Base-by-base conservation (phyloP, 306 rosid genomes). In the Abrus pulchellus region DNA sequence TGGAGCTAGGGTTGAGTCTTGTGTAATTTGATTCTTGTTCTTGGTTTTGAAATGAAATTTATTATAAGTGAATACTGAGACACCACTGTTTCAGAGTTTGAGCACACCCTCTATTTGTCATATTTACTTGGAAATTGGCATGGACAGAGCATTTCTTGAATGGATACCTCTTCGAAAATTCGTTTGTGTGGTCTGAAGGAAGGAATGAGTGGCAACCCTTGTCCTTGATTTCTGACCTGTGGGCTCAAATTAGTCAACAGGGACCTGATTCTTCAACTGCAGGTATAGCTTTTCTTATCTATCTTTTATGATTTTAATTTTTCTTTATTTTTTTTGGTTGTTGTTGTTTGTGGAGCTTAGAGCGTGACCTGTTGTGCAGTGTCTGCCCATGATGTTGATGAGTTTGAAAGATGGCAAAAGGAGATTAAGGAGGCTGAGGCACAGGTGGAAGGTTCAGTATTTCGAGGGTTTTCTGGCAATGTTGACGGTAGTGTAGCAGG, bases 111-210 rank as follows among this genome's bases (percentile, higher is more conserved):
- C 77, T 64, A 44, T 65, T 87, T 89, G 83, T 86, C 76, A 79
- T 82, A 40, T 83, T 88, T 83, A 70, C 82, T 82, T 88, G 68
- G 77, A 74, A 64, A 86, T 86, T 88, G 81, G 68, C 78, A 56
- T 89, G 90, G 86, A 77, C 94, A 96, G 99, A 96, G 81, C 97
- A 96, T 89, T 96, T 77, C 64, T 81, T 77, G 60, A 93, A 89
- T 68, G 98, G 99, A 14, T 93, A 88, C 68, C 91, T 96, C 54
- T 82, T 84, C 9, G 87, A 87, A 69, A 80, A 85, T 41, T 89
- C 97, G 2, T 84, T 90, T 40, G 87, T 84, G 48, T 96, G 99
- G 99, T 87, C 93, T 40, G 97, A 96, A 86, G 99, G 99, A 86
- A 89, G 93, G 87, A 88, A 63, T 53, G 90, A 87, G 63, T 96